Base-by-base conservation (phyloP, 1,284 basidiomycete genomes). In the Lentinula novae-zelandiae region DNA sequence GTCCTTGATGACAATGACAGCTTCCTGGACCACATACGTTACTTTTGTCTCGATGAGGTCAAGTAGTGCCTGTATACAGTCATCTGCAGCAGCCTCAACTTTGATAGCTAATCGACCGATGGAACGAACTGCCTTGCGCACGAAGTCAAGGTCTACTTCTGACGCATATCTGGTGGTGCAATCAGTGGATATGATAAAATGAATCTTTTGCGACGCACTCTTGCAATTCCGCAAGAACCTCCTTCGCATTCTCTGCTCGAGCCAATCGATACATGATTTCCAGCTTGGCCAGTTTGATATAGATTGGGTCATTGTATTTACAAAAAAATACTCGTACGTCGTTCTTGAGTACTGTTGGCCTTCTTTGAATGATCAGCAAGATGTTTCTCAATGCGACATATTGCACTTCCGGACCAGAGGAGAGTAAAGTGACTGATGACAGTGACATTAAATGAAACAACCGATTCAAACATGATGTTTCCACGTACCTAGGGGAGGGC, bases 251-350 rank as follows among this genome's bases (percentile, higher is more conserved):
- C 70, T 93, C 89, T 66, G 95, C 90, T 53, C 90, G 87, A 12
- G 95, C 93, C 27, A 99, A 81, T 15, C 97, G 86, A 73, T 98
- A 97, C 89, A 99, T 98, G 69, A 99, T 98, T 73, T 99, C 97
- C 61, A 99, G 81, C 72, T 99, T 99, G 58, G 96, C 96, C 40
- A 99, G 84, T 74, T 99, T 99, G 75, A 99, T 95, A 74, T 99
- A 99, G 65, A 97, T 95, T 1, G 97, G 97, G 71, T 99, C 97
- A 71, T 98, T 99, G 76, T 99, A 99, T 75, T 98, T 99, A 89
- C 96, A 98, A 77, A 99, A 99, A 77, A 99, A 99, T 20, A 98
- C 95, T 65, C 95, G 93, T 73, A 99, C 96, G 70, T 99, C 96
- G 73, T 98, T 97, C 74, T 94, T 92, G 56, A 99, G 80, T 13